Evolutionary conservation across 164 flowering plant genomes (phyloP).

Genomic region (Piper betle): DNA sequence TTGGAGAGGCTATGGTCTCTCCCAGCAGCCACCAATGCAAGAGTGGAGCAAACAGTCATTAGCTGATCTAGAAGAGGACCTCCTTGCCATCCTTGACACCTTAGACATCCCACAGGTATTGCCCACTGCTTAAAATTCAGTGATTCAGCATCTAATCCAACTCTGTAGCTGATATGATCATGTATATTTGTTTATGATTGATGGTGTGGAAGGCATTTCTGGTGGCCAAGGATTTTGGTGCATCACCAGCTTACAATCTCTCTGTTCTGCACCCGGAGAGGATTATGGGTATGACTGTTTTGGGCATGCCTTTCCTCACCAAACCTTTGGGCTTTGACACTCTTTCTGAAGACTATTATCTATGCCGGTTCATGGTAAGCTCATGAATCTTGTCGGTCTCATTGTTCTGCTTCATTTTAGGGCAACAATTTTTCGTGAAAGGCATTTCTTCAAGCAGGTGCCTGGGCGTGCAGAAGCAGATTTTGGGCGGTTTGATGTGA

Average conservation of each 20-base stretch:
- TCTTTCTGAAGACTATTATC: slow-evolving; percentile 52
- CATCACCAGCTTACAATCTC: slow-evolving; percentile 13
- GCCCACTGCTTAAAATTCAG: too few species aligned
- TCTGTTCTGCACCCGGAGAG: slow-evolving; percentile 29
- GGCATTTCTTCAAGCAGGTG: slow-evolving; percentile 18
- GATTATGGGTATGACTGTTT: slow-evolving; percentile 27
- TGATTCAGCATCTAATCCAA: too few species aligned
- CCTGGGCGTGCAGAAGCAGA: slow-evolving; percentile 53
- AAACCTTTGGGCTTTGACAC: slow-evolving; percentile 7
- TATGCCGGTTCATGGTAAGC: slow-evolving; percentile 33
- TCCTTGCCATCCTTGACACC: slow-evolving; percentile 18
- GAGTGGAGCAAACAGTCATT: slow-evolving; percentile 22
- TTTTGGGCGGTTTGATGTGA: too few species aligned
- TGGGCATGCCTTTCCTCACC: slow-evolving; percentile 39
- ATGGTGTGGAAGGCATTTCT: slow-evolving; percentile 28
- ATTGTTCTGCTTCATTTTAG: not conserved
- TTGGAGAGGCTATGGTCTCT: slow-evolving; percentile 56
- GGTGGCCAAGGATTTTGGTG: slow-evolving; percentile 57
- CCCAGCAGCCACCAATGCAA: slow-evolving; percentile 32
- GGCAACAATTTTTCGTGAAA: not conserved
- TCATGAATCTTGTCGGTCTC: not conserved
- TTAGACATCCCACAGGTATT: slow-evolving; percentile 24
- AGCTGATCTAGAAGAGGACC: slow-evolving; percentile 20
- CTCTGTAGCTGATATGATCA: too few species aligned
- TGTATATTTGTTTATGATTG: not conserved